phyloP scores from a whole-genome alignment of 2,329 filamentous ascomycete species.

The Fusarium staphyleae region DNA sequence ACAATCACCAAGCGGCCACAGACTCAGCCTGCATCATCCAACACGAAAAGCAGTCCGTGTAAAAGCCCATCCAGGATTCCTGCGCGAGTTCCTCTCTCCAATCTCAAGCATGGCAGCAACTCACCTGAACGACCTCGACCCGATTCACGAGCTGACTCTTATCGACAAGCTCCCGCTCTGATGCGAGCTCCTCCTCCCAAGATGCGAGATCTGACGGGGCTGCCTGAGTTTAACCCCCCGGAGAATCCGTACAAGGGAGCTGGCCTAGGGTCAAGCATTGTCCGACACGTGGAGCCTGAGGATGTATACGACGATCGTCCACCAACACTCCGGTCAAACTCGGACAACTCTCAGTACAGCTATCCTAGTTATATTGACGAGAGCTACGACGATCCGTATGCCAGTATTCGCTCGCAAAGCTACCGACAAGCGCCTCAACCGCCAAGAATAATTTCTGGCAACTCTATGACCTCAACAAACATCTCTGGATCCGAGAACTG shows the following conservation, averaged over 20 bases:
- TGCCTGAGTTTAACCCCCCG: conserved; percentile 60
- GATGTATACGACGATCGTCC: conserved; percentile 81
- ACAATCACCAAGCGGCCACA: conserved; percentile 43
- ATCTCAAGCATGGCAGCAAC: conserved; percentile 74
- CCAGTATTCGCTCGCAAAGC: conserved; percentile 51
- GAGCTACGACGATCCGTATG: conserved; percentile 47
- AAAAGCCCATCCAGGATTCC: conserved; percentile 65
- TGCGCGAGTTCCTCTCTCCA: conserved; percentile 72
- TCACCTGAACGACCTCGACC: conserved; percentile 75
- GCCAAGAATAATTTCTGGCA: conserved; percentile 67
- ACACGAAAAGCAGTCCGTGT: conserved; percentile 43
- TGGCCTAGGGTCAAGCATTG: conserved; percentile 61
- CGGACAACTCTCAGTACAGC: conserved; percentile 48
- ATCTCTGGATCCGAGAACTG: conserved; percentile 92
- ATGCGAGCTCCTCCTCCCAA: conserved; percentile 81
- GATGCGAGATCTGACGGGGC: conserved; percentile 79
- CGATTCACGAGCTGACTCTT: conserved; percentile 53
- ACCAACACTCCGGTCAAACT: conserved; percentile 48
- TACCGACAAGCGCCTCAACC: conserved; percentile 53
- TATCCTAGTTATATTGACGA: conserved; percentile 49
- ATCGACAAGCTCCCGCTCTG: conserved; percentile 61
- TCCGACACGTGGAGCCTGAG: conserved; percentile 72
- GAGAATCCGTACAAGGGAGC: conserved; percentile 56
- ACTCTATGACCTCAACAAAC: conserved; percentile 77
- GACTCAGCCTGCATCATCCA: conserved; percentile 27